phyloP scores from a whole-genome alignment of 768 basidiomycete species.

The Suillus decipiens region DNA sequence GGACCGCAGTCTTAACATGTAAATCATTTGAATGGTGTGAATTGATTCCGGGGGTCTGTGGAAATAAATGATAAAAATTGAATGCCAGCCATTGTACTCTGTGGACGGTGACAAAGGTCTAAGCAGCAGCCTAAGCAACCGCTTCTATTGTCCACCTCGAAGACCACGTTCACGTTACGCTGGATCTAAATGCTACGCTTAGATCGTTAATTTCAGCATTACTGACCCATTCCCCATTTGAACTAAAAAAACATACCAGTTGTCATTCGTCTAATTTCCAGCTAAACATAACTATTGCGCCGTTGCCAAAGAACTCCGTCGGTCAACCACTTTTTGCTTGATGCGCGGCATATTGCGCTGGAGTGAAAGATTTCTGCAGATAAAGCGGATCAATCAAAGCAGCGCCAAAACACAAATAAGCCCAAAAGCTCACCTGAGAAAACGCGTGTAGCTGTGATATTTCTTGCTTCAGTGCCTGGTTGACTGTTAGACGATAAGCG shows the following conservation, averaged over 20 bases:
- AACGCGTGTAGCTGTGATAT: slow-evolving; percentile 87
- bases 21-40: neutral
- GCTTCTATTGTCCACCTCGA: neutral
- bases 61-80: neutral
- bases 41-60: neutral
- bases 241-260: slow-evolving; percentile 2
- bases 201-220: slow-evolving; percentile 3
- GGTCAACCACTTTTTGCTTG: slow-evolving; percentile 35
- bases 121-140: neutral
- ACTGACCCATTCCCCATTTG: neutral
- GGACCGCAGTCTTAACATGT: neutral
- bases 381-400: neutral
- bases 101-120: neutral
- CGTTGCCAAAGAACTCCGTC: slow-evolving; percentile 1
- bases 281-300: neutral
- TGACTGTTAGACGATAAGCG: slow-evolving; percentile 49
- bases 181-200: slow-evolving; percentile 1
- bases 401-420: neutral
- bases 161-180: neutral
- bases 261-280: neutral
- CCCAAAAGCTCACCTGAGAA: slow-evolving; percentile 63
- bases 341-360: slow-evolving; percentile 59
- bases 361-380: slow-evolving; percentile 71
- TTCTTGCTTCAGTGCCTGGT: slow-evolving; percentile 70
- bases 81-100: neutral